Conservation (phyloP, 2,329 filamentous ascomycete genomes). For the Sordariomycetes sp. region DNA sequence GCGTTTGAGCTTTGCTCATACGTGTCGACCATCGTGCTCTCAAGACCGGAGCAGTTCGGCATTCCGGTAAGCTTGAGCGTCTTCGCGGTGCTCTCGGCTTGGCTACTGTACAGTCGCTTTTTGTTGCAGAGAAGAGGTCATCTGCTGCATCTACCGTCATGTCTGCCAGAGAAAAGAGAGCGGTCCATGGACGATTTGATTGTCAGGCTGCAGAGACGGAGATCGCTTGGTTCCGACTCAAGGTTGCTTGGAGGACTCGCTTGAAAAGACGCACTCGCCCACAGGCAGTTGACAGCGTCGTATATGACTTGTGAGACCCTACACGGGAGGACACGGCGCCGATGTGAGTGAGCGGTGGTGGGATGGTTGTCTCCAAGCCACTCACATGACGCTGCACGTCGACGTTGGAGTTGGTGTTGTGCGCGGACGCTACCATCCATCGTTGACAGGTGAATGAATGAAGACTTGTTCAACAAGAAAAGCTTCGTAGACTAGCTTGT, state of each 20-base stretch:
- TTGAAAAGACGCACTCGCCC: not conserved
- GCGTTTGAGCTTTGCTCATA: conserved; percentile 62
- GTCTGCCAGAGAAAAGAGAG: not conserved
- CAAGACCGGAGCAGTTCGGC: conserved; percentile 50
- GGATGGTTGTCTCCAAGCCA: no score
- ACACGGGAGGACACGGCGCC: no score
- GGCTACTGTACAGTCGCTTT: conserved; percentile 4
- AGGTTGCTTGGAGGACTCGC: no score
- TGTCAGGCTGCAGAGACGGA: not conserved
- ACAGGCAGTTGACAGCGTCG: no score
- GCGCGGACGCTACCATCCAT: no score
- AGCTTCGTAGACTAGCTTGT: no score
- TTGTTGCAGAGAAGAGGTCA: conserved; percentile 3
- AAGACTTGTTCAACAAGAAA: no score
- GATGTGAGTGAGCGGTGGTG: no score
- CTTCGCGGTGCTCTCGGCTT: not conserved
- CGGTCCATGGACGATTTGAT: not conserved
- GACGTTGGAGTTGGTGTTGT: no score
- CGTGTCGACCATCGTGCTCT: conserved; percentile 54
- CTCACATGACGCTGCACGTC: no score
- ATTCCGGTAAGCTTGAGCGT: conserved; percentile 2
- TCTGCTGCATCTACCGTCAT: conserved; percentile 5
- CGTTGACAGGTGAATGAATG: no score
- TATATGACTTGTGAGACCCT: no score
- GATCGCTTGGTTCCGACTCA: not conserved